A percentile compares a stretch with the other conserved stretches of the same genome.
These are phyloP conservation scores for Sphaerulina musiva DNA, from an alignment of 2,329 filamentous ascomycete genomes.

Conservation along the genomic window DNA sequence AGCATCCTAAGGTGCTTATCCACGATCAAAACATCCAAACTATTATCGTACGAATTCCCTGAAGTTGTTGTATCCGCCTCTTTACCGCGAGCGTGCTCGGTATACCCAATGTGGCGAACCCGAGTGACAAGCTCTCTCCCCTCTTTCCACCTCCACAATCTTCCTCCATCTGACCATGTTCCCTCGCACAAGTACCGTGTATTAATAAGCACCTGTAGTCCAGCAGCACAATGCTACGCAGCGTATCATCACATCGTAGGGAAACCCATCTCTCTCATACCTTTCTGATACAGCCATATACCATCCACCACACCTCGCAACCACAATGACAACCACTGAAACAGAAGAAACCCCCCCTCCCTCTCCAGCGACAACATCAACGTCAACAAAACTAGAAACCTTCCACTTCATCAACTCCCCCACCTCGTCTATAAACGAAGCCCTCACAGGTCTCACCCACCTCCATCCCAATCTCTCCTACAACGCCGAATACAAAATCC, in stretches of 20 bases:
- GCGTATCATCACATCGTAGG: neutral
- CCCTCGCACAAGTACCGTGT: slow-evolving; percentile 1
- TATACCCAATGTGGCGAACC: slow-evolving; percentile 10
- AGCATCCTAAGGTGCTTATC: neutral
- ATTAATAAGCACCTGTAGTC: neutral
- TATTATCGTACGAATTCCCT: no score
- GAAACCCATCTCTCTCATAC: neutral
- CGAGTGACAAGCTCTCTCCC: neutral
- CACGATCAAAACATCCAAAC: neutral
- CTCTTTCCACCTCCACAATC: slow-evolving; percentile 5
- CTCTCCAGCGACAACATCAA: slow-evolving; percentile 15
- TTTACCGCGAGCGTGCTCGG: neutral
- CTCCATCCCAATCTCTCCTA: slow-evolving; percentile 33
- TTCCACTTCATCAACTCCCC: slow-evolving; percentile 36
- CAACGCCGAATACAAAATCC: slow-evolving; percentile 33
- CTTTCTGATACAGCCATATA: neutral
- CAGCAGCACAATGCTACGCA: neutral
- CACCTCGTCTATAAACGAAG: slow-evolving; percentile 33
- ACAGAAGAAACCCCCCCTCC: slow-evolving; percentile 11
- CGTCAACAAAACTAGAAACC: slow-evolving; percentile 23
- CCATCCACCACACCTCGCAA: no score
- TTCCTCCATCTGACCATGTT: slow-evolving; percentile 8
- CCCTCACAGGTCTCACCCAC: slow-evolving; percentile 32
- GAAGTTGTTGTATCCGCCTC: no score
- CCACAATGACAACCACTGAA: slow-evolving; percentile 22